Conservation (phyloP, 2,329 filamentous ascomycete species). For the Ophiobolus disseminans region DNA sequence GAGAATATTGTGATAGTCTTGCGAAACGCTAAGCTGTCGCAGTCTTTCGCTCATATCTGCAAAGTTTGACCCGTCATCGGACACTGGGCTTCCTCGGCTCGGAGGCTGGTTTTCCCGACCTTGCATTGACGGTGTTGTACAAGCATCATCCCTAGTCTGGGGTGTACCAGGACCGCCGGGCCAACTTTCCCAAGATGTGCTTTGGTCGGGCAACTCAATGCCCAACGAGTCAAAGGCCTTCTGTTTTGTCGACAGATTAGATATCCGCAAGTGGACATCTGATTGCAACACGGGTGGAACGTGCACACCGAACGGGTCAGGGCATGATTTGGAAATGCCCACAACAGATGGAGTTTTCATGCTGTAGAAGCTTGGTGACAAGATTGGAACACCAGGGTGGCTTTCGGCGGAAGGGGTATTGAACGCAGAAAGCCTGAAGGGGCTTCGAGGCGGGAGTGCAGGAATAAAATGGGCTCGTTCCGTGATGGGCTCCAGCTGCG, state of each 20-base stretch:
- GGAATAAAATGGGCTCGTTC: conserved; percentile 14
- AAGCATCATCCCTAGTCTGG: not conserved
- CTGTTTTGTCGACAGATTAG: conserved; percentile 25
- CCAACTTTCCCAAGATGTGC: conserved; percentile 6
- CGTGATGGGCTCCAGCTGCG: conserved; percentile 27
- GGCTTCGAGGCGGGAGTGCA: conserved; percentile 24
- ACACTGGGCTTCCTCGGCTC: conserved; percentile 16
- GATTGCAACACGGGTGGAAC: not conserved
- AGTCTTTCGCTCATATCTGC: conserved; percentile 27
- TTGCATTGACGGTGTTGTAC: conserved; percentile 5
- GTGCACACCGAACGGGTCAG: not conserved
- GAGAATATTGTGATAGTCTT: conserved; percentile 40
- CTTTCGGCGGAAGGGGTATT: not conserved
- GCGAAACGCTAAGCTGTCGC: conserved; percentile 33
- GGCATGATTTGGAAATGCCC: not conserved
- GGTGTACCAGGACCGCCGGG: not conserved
- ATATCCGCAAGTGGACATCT: conserved; percentile 6
- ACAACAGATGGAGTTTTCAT: not conserved
- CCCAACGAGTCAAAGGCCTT: conserved; percentile 32
- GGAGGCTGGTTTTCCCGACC: conserved; percentile 21
- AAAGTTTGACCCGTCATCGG: conserved; percentile 26
- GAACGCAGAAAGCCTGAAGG: conserved; percentile 26
- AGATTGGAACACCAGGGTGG: not conserved
- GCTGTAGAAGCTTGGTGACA: not conserved
- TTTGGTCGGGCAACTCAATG: conserved; percentile 17